Evolutionary conservation across 257 asterid genomes (phyloP).

Genomic region (Solanum pinnatisectum): DNA sequence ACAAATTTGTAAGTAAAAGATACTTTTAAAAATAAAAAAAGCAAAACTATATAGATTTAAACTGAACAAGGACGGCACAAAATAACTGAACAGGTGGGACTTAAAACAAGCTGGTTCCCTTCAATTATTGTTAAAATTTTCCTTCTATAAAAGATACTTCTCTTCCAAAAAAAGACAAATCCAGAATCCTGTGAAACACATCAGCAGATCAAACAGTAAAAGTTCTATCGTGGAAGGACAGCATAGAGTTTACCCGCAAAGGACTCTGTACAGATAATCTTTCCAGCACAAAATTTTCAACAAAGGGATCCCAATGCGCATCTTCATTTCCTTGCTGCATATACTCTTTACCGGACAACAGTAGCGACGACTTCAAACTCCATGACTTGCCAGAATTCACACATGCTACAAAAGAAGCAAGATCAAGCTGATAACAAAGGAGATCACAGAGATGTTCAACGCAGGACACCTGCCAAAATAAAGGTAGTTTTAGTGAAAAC

Average conservation of each 20-base stretch:
- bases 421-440: conserved; percentile 84
- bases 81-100: not conserved
- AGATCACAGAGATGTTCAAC: conserved; percentile 89
- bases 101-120: not conserved
- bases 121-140: not conserved
- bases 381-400: conserved; percentile 87
- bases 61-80: not conserved
- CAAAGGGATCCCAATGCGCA: conserved; percentile 75
- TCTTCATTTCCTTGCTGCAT: conserved; percentile 31
- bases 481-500: conserved; percentile 1
- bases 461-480: conserved; percentile 65
- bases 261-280: conserved; percentile 93
- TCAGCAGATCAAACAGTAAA: not conserved
- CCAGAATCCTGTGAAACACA: not conserved
- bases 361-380: conserved; percentile 75
- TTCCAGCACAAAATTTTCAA: conserved; percentile 93
- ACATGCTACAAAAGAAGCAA: conserved; percentile 91
- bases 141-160: not conserved
- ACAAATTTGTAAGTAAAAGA: not conserved
- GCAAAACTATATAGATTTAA: not conserved
- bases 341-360: conserved; percentile 58
- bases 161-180: not conserved
- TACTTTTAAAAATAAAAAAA: not conserved
- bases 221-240: not conserved
- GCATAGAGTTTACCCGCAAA: conserved; percentile 55